Percentiles rank a stretch among this genome's conserved stretches.
Conservation (phyloP, 495 filamentous ascomycete genomes). For the Xylaria castorea region DNA sequence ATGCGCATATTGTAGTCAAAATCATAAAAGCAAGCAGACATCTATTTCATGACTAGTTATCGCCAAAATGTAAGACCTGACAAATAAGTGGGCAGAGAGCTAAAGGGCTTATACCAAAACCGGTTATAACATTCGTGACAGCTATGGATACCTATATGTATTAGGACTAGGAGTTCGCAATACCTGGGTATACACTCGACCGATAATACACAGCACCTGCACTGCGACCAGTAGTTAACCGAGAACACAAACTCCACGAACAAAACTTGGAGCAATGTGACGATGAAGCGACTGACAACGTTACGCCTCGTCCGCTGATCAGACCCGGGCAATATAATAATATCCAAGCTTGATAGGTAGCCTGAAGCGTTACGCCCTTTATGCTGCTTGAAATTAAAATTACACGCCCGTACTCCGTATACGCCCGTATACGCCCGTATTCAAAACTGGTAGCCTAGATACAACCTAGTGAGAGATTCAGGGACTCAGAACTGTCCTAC, state of each 20-base stretch:
- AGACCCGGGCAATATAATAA: neutral
- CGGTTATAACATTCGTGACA: neutral
- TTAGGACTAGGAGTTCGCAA: neutral
- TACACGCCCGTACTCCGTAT: too few relatives aligned
- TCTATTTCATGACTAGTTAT: too few relatives aligned
- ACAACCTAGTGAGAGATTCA: neutral
- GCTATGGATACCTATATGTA: neutral
- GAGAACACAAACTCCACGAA: neutral
- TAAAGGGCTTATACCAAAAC: slow-evolving; percentile 4
- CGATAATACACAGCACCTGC: neutral
- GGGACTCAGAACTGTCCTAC: neutral
- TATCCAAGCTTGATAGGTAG: neutral
- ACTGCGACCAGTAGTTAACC: neutral
- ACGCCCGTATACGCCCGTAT: too few relatives aligned
- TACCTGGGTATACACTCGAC: neutral
- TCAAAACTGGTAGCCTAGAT: neutral
- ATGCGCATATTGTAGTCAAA: neutral
- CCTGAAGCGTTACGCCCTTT: neutral
- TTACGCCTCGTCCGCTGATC: neutral
- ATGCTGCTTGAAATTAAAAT: neutral
- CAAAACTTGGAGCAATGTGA: neutral
- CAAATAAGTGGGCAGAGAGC: neutral
- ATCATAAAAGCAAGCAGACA: too few relatives aligned
- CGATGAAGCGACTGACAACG: neutral
- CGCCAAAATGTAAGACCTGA: neutral